Evolutionary conservation across 805 yeast species (phyloP).

Genomic region (Nakazawaea laoshanensis): DNA sequence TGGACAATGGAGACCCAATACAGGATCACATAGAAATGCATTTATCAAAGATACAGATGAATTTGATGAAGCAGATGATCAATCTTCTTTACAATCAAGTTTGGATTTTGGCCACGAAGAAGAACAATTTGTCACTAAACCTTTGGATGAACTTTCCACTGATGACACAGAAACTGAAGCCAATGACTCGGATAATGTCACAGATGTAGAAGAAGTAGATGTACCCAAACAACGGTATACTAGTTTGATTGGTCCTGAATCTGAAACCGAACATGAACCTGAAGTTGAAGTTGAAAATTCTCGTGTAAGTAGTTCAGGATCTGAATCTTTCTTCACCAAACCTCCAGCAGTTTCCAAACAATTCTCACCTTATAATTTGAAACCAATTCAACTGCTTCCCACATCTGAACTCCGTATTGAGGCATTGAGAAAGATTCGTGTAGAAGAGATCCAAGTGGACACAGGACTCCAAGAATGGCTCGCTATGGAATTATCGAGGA

Average conservation of each 20-base stretch:
- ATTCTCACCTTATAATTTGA: conserved; percentile 23
- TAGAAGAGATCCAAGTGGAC: conserved; percentile 34
- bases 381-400: conserved; percentile 27
- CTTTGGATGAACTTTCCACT: not conserved
- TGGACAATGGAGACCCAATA: conserved; percentile 56
- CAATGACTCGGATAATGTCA: conserved; percentile 7
- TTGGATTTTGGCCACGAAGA: conserved; percentile 20
- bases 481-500: conserved; percentile 28
- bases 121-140: conserved; percentile 21
- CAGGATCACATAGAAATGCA: conserved; percentile 37
- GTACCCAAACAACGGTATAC: not conserved
- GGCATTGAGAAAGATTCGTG: conserved; percentile 33
- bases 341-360: too few species aligned
- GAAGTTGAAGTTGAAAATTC: too few species aligned
- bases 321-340: too few species aligned
- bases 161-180: conserved; percentile 6
- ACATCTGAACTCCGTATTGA: conserved; percentile 33
- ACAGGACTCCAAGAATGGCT: conserved; percentile 57
- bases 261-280: not conserved
- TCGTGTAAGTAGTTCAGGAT: not conserved
- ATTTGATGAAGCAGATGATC: conserved; percentile 21
- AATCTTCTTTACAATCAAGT: conserved; percentile 9
- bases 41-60: conserved; percentile 36
- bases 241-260: not conserved
- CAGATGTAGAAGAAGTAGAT: conserved; percentile 12